A percentile compares a stretch with the other conserved stretches of the same genome.
Conservation (phyloP, 192 early-diverging fungal species). For the Linderina pennispora region DNA sequence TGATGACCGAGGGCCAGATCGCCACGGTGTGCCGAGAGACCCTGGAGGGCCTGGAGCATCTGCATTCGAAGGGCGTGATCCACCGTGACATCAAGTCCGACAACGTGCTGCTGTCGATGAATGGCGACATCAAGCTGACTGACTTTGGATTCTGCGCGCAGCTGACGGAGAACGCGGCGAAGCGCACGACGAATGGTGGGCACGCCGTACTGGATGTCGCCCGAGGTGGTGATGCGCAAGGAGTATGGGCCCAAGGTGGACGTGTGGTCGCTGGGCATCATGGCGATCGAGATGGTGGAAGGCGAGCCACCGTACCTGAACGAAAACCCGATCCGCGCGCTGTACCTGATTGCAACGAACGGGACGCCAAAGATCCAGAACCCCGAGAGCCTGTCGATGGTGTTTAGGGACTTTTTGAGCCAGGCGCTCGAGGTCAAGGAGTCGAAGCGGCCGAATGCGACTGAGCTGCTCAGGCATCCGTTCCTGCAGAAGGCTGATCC, state of each 20-base stretch:
- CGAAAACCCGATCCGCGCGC: conserved; percentile 83
- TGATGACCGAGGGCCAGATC: conserved; percentile 87
- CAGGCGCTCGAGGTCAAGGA: conserved; percentile 78
- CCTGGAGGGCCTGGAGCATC: conserved; percentile 63
- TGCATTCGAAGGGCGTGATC: conserved; percentile 73
- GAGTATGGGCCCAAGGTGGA: conserved; percentile 92
- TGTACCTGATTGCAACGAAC: conserved; percentile 94
- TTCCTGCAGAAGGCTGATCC: conserved; percentile 82
- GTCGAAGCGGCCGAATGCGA: conserved; percentile 71
- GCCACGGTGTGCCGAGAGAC: conserved; percentile 86
- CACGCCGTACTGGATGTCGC: conserved; percentile 98
- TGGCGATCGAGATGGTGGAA: conserved; percentile 98
- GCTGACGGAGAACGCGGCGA: conserved; percentile 68
- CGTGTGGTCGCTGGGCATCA: conserved; percentile 97
- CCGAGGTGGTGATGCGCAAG: conserved; percentile 89
- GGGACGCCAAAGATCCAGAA: conserved; percentile 89
- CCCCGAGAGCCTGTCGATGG: conserved; percentile 66
- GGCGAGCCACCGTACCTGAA: conserved; percentile 96
- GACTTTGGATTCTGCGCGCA: conserved; percentile 92
- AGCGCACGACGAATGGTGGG: conserved; percentile 80
- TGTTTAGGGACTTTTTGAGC: conserved; percentile 83
- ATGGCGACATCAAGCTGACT: conserved; percentile 76
- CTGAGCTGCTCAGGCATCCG: conserved; percentile 76
- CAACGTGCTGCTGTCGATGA: conserved; percentile 72
- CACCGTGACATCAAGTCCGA: conserved; percentile 84